A percentile compares a stretch with the other conserved stretches of the same genome.
phyloP scores from a whole-genome alignment of 768 basidiomycete genomes.

The Lentinula boryana region DNA sequence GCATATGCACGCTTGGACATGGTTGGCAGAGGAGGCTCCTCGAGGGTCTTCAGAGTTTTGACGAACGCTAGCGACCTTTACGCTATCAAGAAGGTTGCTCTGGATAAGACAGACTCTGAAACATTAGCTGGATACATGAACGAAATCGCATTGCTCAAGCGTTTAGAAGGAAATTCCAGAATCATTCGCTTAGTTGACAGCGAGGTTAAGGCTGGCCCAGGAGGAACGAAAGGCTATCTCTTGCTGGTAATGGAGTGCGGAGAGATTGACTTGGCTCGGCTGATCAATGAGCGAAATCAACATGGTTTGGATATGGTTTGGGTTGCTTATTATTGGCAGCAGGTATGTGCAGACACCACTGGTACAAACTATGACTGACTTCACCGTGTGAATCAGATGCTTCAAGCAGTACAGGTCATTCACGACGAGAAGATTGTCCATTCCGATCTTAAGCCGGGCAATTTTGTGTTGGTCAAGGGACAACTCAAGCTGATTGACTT shows the following conservation, averaged over 20 bases:
- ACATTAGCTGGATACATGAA: slow-evolving; percentile 93
- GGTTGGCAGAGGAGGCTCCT: slow-evolving; percentile 91
- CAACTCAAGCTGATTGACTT: slow-evolving; percentile 98
- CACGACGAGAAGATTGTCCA: slow-evolving; percentile 99
- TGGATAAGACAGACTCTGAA: slow-evolving; percentile 85
- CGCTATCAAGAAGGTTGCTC: slow-evolving; percentile 88
- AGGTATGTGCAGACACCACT: slow-evolving; percentile 43
- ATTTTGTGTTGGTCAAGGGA: slow-evolving; percentile 94
- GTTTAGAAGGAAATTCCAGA: slow-evolving; percentile 88
- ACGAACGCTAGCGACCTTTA: slow-evolving; percentile 69
- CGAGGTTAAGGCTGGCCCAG: slow-evolving; percentile 71
- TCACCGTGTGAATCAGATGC: slow-evolving; percentile 58
- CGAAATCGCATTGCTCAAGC: slow-evolving; percentile 88
- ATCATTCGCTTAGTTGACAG: slow-evolving; percentile 91
- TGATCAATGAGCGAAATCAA: slow-evolving; percentile 80
- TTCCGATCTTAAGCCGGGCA: slow-evolving; percentile 96
- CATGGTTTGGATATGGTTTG: slow-evolving; percentile 89
- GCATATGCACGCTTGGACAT: slow-evolving; percentile 80
- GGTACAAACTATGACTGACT: not conserved
- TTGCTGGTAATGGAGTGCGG: slow-evolving; percentile 96
- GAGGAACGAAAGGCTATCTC: slow-evolving; percentile 67
- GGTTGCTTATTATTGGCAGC: slow-evolving; percentile 95
- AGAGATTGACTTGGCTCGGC: slow-evolving; percentile 82
- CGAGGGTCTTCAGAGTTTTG: slow-evolving; percentile 92
- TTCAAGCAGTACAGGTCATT: slow-evolving; percentile 97